Evolutionary conservation across 805 yeast species (phyloP), one percentile per base, ranked within the genome.

Genomic region (Kuraishia hungarica): DNA sequence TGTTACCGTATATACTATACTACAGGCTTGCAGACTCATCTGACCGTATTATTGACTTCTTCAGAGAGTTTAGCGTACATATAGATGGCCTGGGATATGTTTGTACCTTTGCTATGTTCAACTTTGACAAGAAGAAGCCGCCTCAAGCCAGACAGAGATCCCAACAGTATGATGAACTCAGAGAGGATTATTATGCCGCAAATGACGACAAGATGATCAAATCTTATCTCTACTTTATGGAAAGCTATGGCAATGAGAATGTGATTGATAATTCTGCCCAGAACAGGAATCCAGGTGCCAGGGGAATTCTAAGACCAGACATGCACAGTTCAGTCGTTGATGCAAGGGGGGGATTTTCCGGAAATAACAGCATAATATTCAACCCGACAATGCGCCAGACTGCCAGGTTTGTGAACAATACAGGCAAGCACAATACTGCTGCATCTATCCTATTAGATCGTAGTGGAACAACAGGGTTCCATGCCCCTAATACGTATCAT

Each of bases 11-110:
- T 58, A 81, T 94, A n/a, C 72, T 94, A 20, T 91, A 96, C 87
- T 83, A 86, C 64, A 82, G 89, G 20, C 73, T 94, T 26, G 90
- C 97, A 2, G 78, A 78, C 53, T 78, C 83, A 24, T 75, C 93
- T 15, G 92, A 87, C 28, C 76, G 82, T 26, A 87, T 94, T 50
- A 81, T 94, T 35, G 98, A 94, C 65, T 94, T 94, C 64, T 89
- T 93, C 68, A 73, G 98, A 55, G 97, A 93, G 57, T 86, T 82
- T 61, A 84, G 96, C 13, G 84, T 91, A 13, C 94, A 93, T 67
- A 89, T 92, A 51, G 97, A 92, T 71, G 98, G 97, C 0, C 73
- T 94, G 48, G 99, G 99, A 0, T 87, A 92, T 64, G 96, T 94
- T 46, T 93, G 98, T 65, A 85, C 89, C 29, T 90, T 86, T 76